These are phyloP conservation scores for Fremontodendron californicum DNA, from an alignment of 345 rosid genomes.

Conservation along the genomic window DNA sequence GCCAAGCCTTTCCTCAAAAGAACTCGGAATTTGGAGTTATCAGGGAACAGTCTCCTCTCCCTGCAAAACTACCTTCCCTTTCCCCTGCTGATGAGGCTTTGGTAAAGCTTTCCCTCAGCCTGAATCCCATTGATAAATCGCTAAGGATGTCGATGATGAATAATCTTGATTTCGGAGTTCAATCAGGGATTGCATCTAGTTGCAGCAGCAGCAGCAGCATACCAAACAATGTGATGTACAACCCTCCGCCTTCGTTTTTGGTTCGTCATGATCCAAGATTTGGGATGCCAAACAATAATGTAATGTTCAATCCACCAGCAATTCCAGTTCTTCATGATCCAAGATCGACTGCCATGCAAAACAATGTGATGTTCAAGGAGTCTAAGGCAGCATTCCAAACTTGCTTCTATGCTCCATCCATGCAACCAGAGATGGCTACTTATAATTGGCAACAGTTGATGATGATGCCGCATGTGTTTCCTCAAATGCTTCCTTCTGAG, in stretches of 20 bases:
- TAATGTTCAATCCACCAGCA: not conserved
- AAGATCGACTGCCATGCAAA: not conserved
- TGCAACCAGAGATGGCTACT: not conserved
- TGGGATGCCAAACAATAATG: not conserved
- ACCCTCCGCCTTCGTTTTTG: not conserved
- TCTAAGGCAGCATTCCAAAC: not conserved
- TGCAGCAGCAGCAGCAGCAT: not conserved
- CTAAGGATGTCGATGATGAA: not conserved
- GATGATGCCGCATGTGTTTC: not conserved
- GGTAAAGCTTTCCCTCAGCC: slow-evolving; percentile 3
- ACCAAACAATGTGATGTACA: not conserved
- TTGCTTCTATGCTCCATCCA: not conserved
- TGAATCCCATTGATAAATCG: not conserved
- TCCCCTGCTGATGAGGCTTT: slow-evolving; percentile 1
- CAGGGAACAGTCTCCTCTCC: not conserved
- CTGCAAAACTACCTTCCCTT: not conserved
- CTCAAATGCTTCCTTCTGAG: not conserved
- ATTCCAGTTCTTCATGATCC: not conserved
- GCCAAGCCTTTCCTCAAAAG: not conserved
- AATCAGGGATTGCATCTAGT: slow-evolving; percentile 1
- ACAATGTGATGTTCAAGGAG: slow-evolving; percentile 3
- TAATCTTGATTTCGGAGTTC: not conserved
- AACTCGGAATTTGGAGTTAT: not conserved
- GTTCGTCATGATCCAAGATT: not conserved
- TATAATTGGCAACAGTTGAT: not conserved